A percentile compares a stretch with the other conserved stretches of the same genome.
phyloP scores from a whole-genome alignment of 2,329 filamentous ascomycete genomes.

The Aspergillus nomiae region DNA sequence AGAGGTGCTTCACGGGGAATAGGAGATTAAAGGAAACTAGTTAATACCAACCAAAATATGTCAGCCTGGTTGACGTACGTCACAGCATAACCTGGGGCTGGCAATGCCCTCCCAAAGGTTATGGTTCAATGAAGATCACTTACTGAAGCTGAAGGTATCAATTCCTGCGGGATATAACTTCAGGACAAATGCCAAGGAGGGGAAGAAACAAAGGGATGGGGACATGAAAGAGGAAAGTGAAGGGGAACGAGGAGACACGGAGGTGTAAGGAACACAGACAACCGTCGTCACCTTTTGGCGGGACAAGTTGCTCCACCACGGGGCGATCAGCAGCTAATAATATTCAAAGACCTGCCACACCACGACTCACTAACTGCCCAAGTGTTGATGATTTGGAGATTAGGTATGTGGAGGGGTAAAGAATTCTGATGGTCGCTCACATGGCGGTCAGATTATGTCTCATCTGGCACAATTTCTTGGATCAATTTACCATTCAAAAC shows the following conservation, averaged over 20 bases:
- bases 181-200: constrained; percentile 11
- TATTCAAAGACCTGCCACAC: constrained; percentile 25
- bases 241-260: constrained; percentile 13
- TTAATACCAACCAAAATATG: constrained; percentile 26
- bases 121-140: constrained; percentile 8
- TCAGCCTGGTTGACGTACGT: constrained; percentile 33
- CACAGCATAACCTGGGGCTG: constrained; percentile 24
- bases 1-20: constrained; percentile 13
- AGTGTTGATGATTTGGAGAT: not conserved
- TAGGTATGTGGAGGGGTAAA: not conserved
- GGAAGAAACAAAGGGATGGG: constrained; percentile 24
- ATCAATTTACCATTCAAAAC: not conserved
- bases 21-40: constrained; percentile 13
- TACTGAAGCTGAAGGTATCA: constrained; percentile 14
- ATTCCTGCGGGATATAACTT: constrained; percentile 2
- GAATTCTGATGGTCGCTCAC: not conserved
- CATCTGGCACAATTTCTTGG: not conserved
- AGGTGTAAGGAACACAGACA: constrained; percentile 7
- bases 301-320: constrained; percentile 36
- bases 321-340: constrained; percentile 38
- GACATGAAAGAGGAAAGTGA: constrained; percentile 13
- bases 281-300: constrained; percentile 33
- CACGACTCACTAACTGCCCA: constrained; percentile 4
- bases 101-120: not conserved
- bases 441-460: not conserved